Conservation (phyloP, 176 grass and related monocot genomes). For the Lolium perenne region DNA sequence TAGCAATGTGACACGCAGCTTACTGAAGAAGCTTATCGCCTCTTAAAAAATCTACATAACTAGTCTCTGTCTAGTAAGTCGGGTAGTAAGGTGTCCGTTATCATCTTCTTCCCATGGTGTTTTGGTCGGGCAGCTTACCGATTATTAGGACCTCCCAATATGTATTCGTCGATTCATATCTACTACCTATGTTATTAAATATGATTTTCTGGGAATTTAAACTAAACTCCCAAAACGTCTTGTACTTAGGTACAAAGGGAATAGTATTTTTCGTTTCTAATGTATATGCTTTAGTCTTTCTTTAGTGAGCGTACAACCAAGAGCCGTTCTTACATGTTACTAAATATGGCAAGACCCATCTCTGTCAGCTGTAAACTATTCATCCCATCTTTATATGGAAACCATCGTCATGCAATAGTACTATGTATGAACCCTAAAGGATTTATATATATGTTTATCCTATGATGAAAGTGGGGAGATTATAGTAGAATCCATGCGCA, state of each 20-base stretch:
- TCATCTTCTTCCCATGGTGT: not conserved
- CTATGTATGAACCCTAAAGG: not conserved
- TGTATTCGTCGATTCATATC: not conserved
- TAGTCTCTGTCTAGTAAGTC: constrained; percentile 3
- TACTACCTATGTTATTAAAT: too few species aligned
- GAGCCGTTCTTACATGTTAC: not conserved
- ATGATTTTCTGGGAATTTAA: too few species aligned
- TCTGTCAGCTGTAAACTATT: not conserved
- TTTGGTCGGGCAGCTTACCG: not conserved
- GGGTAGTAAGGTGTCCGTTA: not conserved
- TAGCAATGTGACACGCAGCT: not conserved
- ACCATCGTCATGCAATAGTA: not conserved
- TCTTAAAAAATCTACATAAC: not conserved
- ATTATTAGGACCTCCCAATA: not conserved
- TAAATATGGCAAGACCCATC: not conserved
- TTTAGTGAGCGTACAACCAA: not conserved
- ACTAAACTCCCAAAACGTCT: too few species aligned
- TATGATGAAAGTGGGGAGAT: constrained; percentile 7
- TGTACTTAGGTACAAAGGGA: too few species aligned
- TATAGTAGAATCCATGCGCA: not conserved
- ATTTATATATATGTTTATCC: constrained; percentile 3
- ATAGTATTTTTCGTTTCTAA: not conserved
- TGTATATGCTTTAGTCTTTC: not conserved
- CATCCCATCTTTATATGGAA: not conserved
- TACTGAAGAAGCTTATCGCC: not conserved